Percentiles rank a stretch among this genome's conserved stretches.
Conservation (phyloP, 2,329 filamentous ascomycete species). For the Arthrobotrys iridis region DNA sequence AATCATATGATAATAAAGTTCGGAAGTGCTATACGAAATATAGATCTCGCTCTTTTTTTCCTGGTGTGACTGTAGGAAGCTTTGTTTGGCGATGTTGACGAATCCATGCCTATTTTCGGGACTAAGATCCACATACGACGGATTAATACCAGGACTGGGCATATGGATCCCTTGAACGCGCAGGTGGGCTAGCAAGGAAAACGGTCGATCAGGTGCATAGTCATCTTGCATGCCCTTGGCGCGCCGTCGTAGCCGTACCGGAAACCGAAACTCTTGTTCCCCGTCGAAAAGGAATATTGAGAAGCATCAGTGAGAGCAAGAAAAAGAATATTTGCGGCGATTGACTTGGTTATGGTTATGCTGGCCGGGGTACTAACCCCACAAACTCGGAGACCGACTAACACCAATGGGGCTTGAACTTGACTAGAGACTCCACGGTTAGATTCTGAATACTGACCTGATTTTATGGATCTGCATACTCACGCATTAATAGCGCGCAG, state of each 20-base stretch:
- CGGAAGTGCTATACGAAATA: neutral
- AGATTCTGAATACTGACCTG: too few relatives aligned
- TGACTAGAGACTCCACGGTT: neutral
- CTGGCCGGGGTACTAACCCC: neutral
- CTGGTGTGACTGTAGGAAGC: neutral
- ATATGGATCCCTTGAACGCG: neutral
- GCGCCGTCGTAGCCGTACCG: constrained; percentile 36
- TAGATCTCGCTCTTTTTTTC: neutral
- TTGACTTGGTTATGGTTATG: neutral
- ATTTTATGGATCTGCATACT: neutral
- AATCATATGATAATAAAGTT: neutral
- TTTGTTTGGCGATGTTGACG: constrained; percentile 12
- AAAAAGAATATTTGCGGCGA: neutral
- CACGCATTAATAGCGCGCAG: neutral
- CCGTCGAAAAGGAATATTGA: constrained; percentile 16
- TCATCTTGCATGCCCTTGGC: constrained; percentile 17
- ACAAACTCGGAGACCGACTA: neutral
- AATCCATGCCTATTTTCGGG: constrained; percentile 20
- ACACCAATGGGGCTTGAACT: neutral
- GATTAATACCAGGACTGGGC: constrained; percentile 52
- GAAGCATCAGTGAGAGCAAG: neutral
- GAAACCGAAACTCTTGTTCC: constrained; percentile 47
- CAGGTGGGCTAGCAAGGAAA: constrained; percentile 12
- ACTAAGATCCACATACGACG: constrained; percentile 35
- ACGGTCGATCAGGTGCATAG: constrained; percentile 30